Base-by-base conservation (phyloP, 352 stramenopile genomes). In the Globisporangium heterothallicum region DNA sequence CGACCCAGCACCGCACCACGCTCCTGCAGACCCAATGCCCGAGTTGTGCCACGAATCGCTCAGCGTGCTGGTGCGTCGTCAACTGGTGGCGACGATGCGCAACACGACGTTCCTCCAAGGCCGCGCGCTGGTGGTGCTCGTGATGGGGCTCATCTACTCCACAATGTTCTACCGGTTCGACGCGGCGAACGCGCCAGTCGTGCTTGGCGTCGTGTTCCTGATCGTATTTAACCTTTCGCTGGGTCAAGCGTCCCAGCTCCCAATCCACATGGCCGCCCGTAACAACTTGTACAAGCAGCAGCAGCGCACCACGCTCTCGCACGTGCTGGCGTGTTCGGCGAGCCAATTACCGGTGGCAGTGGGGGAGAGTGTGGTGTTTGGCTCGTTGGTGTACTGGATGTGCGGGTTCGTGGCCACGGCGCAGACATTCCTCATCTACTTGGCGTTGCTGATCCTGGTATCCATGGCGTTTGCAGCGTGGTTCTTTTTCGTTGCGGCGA, bases 321-420 rank as follows among this genome's bases (percentile, higher is more conserved):
- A 82, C 49, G 61, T 83, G 30, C 42, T 85, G 41, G 65, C 38
- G 21, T 21, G 13, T 14, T 24, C 45, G 10, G 34, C 61, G 13
- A 30, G 47, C 50, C 41, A 56, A 25, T 35, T 66, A 30, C 35
- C 64, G 53, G 49, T 70, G 56, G 22, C 44, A 64, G 4, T 63
- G 0, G 51, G 78, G 26, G 74, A 86, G 62, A 66, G 65, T 10
- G 47, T 84, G 6, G 48, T 79, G 21, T 86, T 88, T 65, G 78
- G 72, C 22, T 74, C 61, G 13, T 56, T 88, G 49, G 38, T 86
- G 6, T 88, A 88, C 51, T 88, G 67, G 57, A 77, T 86, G 57
- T 68, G 81, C 51, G 78, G 74, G 16, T 62, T 59, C 27, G 18
- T 32, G 9, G 5, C 49, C 24, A 60, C 70, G 14, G 63, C 48